Evolutionary conservation across 2,329 filamentous ascomycete genomes (phyloP), one percentile per base, ranked within the genome.

Genomic region (Lasiodiplodia citricola): DNA sequence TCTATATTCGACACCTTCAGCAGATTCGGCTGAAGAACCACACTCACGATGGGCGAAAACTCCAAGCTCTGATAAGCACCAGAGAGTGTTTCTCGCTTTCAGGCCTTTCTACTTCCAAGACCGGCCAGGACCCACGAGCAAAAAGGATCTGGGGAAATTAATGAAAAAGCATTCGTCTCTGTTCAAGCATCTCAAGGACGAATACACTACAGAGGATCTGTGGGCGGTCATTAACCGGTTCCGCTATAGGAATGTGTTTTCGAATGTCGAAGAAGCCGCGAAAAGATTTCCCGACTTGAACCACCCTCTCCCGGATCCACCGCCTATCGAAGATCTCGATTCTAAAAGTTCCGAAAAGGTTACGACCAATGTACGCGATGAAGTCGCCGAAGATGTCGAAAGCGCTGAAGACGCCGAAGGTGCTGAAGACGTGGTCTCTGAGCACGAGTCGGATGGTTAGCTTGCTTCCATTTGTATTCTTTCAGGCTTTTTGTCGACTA

Each of bases 111-210:
- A n/a, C 41, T 10, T 7, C 18, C 2, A 4, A 1, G 8, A n/a
- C 16, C 25, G 25, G 25, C 28, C 5, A n/a, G 38, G 41, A 47
- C 18, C 41, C 2, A n/a, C 6, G 4, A n/a, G 1, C 18, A 6
- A 2, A 18, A n/a, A 3, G 3, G 16, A 6, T 0, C 16, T 47
- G 5, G 2, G 1, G 3, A n/a, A 1, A 47, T n/a, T 47, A 4
- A n/a, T n/a, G 0, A 47, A 47, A n/a, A n/a, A 47, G 41, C n/a
- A n/a, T 5, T 2, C 2, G 41, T 18, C 41, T 8, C 1, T 47
- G 41, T 47, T 47, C 41, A 16, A 10, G n/a, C 41, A 47, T n/a
- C 41, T 47, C 41, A n/a, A 8, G 41, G 18, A n/a, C 10, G 41
- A 47, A 0, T 47, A 47, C 18, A n/a, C 0, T 1, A 7, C 0